Conservation (phyloP, 345 rosid genomes). For the Streptanthus diversifolius region DNA sequence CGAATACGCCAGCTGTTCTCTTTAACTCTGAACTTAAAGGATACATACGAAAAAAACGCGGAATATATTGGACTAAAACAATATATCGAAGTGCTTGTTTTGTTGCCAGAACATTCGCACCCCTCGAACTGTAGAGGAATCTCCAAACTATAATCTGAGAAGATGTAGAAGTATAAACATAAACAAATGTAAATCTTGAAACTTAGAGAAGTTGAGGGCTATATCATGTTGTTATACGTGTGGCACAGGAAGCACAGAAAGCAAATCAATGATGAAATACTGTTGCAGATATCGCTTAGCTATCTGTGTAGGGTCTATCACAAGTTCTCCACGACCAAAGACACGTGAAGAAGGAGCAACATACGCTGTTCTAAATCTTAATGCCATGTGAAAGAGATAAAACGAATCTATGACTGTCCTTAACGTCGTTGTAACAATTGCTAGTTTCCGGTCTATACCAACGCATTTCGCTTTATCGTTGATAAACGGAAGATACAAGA, state of each 20-base stretch:
- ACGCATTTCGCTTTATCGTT: slow-evolving; percentile 49
- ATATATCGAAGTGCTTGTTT: slow-evolving; percentile 73
- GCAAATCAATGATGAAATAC: slow-evolving; percentile 80
- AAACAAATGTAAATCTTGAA: neutral
- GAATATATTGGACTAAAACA: slow-evolving; percentile 70
- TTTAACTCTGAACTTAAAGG: slow-evolving; percentile 83
- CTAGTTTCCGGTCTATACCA: slow-evolving; percentile 70
- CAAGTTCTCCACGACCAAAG: slow-evolving; percentile 96
- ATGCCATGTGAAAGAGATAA: slow-evolving; percentile 88
- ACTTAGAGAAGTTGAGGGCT: neutral
- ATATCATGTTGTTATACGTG: slow-evolving; percentile 53
- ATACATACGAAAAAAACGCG: slow-evolving; percentile 64
- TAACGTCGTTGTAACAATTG: slow-evolving; percentile 66
- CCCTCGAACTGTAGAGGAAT: slow-evolving; percentile 60
- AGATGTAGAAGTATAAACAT: neutral
- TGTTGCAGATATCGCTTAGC: slow-evolving; percentile 78
- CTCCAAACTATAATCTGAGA: slow-evolving; percentile 90
- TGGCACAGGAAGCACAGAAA: slow-evolving; percentile 83
- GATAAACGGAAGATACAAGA: slow-evolving; percentile 86
- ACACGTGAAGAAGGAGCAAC: slow-evolving; percentile 97
- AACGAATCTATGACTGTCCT: slow-evolving; percentile 72
- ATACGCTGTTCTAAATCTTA: slow-evolving; percentile 91
- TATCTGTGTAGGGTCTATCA: slow-evolving; percentile 77
- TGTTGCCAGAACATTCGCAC: slow-evolving; percentile 70
- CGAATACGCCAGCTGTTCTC: slow-evolving; percentile 91